Conservation (phyloP, 2,329 filamentous ascomycete species). For the Clarireedia monteithiana region DNA sequence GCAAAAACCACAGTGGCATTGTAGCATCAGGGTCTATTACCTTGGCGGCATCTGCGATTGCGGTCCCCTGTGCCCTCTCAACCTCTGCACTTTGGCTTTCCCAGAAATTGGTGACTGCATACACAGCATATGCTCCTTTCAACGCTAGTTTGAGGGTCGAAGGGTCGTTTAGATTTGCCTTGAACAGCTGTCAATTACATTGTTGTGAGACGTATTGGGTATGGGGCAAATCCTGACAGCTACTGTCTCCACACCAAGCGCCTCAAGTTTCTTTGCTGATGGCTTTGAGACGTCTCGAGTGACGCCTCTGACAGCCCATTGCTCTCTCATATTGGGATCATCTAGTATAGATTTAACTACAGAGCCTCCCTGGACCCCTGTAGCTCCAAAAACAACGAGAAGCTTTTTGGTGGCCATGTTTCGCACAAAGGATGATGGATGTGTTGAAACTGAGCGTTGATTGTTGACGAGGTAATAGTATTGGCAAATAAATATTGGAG, state of each 20-base stretch:
- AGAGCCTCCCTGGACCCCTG: conserved; percentile 44
- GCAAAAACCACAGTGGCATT: not conserved
- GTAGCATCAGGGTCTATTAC: conserved; percentile 17
- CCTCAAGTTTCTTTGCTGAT: conserved; percentile 34
- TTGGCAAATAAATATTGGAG: too few species aligned
- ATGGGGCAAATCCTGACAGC: conserved; percentile 22
- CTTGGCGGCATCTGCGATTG: conserved; percentile 39
- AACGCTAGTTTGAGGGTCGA: conserved; percentile 30
- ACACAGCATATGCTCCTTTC: conserved; percentile 28
- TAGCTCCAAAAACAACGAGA: conserved; percentile 40
- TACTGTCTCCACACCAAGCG: conserved; percentile 37
- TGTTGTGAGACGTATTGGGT: too few species aligned
- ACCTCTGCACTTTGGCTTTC: conserved; percentile 33
- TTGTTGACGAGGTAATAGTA: too few species aligned
- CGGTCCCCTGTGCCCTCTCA: conserved; percentile 39
- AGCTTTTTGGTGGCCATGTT: conserved; percentile 31
- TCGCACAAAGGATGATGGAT: too few species aligned
- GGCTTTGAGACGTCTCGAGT: conserved; percentile 38
- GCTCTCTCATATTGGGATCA: conserved; percentile 34
- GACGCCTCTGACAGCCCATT: conserved; percentile 39
- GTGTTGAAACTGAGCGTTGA: too few species aligned
- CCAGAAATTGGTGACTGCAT: conserved; percentile 28
- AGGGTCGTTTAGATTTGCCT: conserved; percentile 37
- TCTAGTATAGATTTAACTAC: conserved; percentile 43
- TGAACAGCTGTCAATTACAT: not conserved